phyloP scores from a whole-genome alignment of 495 filamentous ascomycete genomes.

The Penicillium ucsense region DNA sequence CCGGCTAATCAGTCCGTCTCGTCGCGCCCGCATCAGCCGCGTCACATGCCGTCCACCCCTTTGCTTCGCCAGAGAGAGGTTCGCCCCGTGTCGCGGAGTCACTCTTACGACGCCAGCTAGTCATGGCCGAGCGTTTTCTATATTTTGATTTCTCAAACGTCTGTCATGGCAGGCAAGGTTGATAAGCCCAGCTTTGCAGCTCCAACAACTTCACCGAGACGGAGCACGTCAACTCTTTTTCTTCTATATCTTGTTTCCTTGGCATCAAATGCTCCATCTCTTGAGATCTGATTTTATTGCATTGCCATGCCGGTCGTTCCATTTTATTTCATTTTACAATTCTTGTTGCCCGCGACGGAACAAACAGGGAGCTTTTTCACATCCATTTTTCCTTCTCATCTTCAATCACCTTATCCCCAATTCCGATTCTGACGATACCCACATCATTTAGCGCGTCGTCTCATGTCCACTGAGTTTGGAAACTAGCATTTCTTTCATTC shows the following conservation, averaged over 20 bases:
- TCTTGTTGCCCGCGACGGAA: neutral
- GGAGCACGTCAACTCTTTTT: neutral
- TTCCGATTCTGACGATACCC: slow-evolving; percentile 29
- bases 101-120: slow-evolving; percentile 22
- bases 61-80: slow-evolving; percentile 19
- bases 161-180: no score
- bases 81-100: slow-evolving; percentile 18
- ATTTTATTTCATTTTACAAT: slow-evolving; percentile 2
- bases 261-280: neutral
- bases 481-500: no score
- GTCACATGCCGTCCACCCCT: slow-evolving; percentile 31
- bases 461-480: neutral
- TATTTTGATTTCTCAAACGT: no score
- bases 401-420: neutral
- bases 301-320: slow-evolving; percentile 4
- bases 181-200: no score
- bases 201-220: no score
- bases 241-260: slow-evolving; percentile 1
- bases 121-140: slow-evolving; percentile 1
- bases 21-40: slow-evolving; percentile 15
- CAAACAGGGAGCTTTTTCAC: neutral
- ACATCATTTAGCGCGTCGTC: slow-evolving; percentile 10
- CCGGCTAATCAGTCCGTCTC: slow-evolving; percentile 12
- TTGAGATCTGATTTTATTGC: slow-evolving; percentile 2
- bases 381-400: neutral